phyloP scores from a whole-genome alignment of 768 basidiomycete species.

The Rhizopogon vesiculosus region DNA sequence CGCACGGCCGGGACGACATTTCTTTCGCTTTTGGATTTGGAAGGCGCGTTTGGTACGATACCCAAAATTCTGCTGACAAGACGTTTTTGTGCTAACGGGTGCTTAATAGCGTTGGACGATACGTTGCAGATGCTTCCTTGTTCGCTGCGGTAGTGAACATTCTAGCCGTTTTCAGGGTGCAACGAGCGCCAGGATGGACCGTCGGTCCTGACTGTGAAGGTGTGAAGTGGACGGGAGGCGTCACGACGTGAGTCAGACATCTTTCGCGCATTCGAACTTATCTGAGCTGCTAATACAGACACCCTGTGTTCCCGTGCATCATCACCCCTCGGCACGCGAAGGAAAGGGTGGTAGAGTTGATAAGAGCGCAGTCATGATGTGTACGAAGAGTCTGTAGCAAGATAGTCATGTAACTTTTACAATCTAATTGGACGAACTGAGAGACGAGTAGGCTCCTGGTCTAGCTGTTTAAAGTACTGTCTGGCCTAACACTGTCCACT shows the following conservation, averaged over 20 bases:
- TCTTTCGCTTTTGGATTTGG: constrained; percentile 34
- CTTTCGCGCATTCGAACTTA: background rate
- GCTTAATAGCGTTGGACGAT: constrained; percentile 33
- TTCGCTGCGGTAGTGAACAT: constrained; percentile 22
- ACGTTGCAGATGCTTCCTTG: constrained; percentile 36
- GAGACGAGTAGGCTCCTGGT: too few relatives aligned
- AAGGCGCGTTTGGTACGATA: constrained; percentile 28
- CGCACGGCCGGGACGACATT: constrained; percentile 4
- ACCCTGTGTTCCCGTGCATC: constrained; percentile 3
- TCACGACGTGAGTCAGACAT: constrained; percentile 16
- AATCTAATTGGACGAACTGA: too few relatives aligned
- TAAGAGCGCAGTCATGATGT: background rate
- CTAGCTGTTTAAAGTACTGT: too few relatives aligned
- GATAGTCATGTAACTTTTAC: too few relatives aligned
- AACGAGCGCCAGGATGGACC: constrained; percentile 10
- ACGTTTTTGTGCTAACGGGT: background rate
- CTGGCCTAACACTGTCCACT: too few relatives aligned
- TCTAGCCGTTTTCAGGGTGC: constrained; percentile 13
- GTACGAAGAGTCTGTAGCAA: too few relatives aligned
- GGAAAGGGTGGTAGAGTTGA: background rate
- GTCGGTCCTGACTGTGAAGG: constrained; percentile 14
- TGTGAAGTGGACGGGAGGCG: constrained; percentile 15
- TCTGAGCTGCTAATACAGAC: background rate
- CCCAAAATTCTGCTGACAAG: background rate
- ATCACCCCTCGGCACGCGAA: background rate